Conservation (phyloP, 2,329 filamentous ascomycete species). For the Ascochyta koolunga region DNA sequence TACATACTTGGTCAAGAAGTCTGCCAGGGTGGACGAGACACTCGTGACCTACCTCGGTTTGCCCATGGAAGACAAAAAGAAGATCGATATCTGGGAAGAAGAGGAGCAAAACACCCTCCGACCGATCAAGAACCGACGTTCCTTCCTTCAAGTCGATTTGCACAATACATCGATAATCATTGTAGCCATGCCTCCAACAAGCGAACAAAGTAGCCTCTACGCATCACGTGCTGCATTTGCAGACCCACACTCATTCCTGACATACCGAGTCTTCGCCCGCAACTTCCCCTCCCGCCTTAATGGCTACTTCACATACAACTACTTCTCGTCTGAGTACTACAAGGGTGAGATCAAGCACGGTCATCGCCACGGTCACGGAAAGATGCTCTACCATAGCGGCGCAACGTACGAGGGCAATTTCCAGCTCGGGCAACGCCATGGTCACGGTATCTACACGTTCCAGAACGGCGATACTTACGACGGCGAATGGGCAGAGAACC, state of each 20-base stretch:
- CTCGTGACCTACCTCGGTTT: conserved; percentile 38
- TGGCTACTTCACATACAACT: conserved; percentile 58
- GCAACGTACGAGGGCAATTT: conserved; percentile 64
- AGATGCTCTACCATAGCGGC: conserved; percentile 60
- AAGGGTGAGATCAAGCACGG: conserved; percentile 57
- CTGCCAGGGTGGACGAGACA: conserved; percentile 43
- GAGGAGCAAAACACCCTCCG: conserved; percentile 44
- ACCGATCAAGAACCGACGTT: conserved; percentile 37
- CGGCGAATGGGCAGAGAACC: conserved; percentile 67
- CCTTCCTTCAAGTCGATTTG: conserved; percentile 43
- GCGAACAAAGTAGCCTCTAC: conserved; percentile 38
- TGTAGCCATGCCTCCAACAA: conserved; percentile 29
- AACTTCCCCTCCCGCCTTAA: conserved; percentile 51
- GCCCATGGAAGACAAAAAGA: conserved; percentile 41
- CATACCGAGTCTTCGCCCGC: conserved; percentile 48
- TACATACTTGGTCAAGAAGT: conserved; percentile 39
- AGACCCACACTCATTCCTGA: conserved; percentile 52
- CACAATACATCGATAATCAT: conserved; percentile 45
- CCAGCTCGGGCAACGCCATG: conserved; percentile 59
- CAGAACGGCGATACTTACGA: conserved; percentile 69
- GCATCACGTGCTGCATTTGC: conserved; percentile 43
- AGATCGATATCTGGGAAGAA: conserved; percentile 59
- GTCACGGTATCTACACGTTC: conserved; percentile 64
- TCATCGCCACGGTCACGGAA: conserved; percentile 60
- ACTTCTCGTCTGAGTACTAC: conserved; percentile 63